Evolutionary conservation across 225 moss, liverwort and hornwort species (phyloP), one percentile per base, ranked within the genome.

Genomic region (Pseudisothecium myosuroides): DNA sequence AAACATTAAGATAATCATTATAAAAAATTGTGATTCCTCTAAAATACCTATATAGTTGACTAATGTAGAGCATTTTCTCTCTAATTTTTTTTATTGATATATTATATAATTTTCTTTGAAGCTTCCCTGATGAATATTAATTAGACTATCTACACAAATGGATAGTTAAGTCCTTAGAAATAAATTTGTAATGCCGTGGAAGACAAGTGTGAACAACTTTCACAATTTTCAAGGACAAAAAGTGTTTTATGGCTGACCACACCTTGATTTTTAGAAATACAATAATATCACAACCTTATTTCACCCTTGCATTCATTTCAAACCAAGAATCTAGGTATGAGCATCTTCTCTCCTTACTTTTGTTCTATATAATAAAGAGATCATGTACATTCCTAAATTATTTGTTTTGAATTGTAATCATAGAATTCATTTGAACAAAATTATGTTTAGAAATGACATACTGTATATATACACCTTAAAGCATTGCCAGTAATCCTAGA

Each of bases 261-360:
- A 75, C 6, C 2, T 49, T 47, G 4, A 31, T 74, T 47, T 47
- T 18, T 74, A 74, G 74, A 47, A 74, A 47, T 47, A 47, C 47
- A 75, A 49, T 19, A 12, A 31, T 31, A 49, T 31, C 1, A 19
- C 19, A 49, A 31, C 19, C 6, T 49, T 47, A 19, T 19, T 75
- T 0, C 0, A 0, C 0, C 31, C 2, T 1, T 74, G 0, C 31
- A 18, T 47, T 74, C 1, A 11, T 75, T 75, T 75, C 19, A 75
- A 74, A 29, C 1, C 7, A 49, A 19, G 12, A 75, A 11, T 75
- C 74, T 75, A 43, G 10, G 3, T 27, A 45, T 45, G 28, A 45
- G 6, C 3, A 17, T 72, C 16, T 43, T 45, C 1, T 28, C 2
- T 43, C 6, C 0, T 72, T 7, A 43, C 1, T 45, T 45, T 72